Conservation (phyloP, 345 rosid genomes). For the Rubroshorea leprosula region DNA sequence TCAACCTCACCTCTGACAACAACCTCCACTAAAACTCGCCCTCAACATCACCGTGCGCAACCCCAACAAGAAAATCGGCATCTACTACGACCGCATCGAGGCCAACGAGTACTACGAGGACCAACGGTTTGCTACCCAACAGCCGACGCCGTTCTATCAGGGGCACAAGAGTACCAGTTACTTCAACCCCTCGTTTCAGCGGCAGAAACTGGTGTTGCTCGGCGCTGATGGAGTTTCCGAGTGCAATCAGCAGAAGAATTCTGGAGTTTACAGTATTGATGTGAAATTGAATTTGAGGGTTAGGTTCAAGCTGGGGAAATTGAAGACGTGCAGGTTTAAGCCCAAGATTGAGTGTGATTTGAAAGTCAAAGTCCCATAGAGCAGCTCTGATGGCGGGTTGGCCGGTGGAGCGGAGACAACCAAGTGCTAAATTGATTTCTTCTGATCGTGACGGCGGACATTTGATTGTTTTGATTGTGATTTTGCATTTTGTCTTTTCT, state of each 20-base stretch:
- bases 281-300: constrained; percentile 51
- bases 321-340: constrained; percentile 44
- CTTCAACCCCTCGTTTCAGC: constrained; percentile 35
- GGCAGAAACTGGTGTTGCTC: constrained; percentile 30
- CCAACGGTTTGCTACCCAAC: constrained; percentile 27
- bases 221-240: constrained; percentile 19
- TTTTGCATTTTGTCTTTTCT: no score
- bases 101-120: constrained; percentile 39
- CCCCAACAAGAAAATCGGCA: constrained; percentile 56
- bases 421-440: constrained; percentile 52
- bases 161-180: constrained; percentile 72
- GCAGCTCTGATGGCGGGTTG: constrained; percentile 19
- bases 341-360: constrained; percentile 56
- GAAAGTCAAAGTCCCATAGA: constrained; percentile 51
- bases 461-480: no score
- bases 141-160: constrained; percentile 53
- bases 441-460: no score
- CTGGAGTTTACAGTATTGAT: constrained; percentile 44
- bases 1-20: constrained; percentile 33
- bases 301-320: constrained; percentile 53
- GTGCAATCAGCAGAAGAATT: constrained; percentile 31
- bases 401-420: constrained; percentile 19
- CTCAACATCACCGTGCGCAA: constrained; percentile 49
- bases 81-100: constrained; percentile 49
- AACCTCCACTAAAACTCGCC: constrained; percentile 35